Evolutionary conservation across 2,329 filamentous ascomycete genomes (phyloP).

Genomic region (Nemania abortiva): DNA sequence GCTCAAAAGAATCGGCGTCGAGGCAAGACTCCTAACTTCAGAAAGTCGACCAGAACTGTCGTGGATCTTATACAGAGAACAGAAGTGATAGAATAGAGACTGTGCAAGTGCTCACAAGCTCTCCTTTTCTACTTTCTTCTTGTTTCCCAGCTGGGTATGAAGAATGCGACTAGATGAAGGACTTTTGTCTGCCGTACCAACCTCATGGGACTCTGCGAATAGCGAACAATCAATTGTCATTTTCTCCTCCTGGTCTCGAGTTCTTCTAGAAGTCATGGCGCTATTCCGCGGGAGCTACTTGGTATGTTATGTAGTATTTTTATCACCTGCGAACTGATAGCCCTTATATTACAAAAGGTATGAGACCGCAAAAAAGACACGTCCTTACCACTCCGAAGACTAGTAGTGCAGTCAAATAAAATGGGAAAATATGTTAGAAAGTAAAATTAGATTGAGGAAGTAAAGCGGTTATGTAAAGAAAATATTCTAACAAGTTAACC

Average conservation of each 20-base stretch:
- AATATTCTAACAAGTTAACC: too few relatives aligned
- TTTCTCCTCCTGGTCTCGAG: not conserved
- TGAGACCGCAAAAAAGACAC: too few relatives aligned
- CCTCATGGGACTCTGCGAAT: not conserved
- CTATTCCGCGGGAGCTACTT: not conserved
- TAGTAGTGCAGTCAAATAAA: too few relatives aligned
- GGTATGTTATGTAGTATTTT: not conserved
- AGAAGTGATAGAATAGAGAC: not conserved
- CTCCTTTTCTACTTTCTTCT: not conserved
- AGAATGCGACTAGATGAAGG: constrained; percentile 12
- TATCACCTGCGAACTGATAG: not conserved
- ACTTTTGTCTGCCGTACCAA: not conserved
- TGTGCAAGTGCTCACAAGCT: not conserved
- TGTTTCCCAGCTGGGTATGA: not conserved
- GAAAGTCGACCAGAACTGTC: not conserved
- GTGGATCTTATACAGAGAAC: constrained; percentile 2
- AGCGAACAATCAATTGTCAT: not conserved
- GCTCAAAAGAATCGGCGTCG: not conserved
- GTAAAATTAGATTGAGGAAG: too few relatives aligned
- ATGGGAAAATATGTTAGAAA: too few relatives aligned
- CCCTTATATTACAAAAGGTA: not conserved
- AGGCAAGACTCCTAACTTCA: not conserved
- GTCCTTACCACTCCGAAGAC: too few relatives aligned
- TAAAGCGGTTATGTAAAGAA: too few relatives aligned
- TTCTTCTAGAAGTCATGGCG: not conserved